Evolutionary conservation across 768 basidiomycete species (phyloP).

Genomic region (Chalciporus chontae): DNA sequence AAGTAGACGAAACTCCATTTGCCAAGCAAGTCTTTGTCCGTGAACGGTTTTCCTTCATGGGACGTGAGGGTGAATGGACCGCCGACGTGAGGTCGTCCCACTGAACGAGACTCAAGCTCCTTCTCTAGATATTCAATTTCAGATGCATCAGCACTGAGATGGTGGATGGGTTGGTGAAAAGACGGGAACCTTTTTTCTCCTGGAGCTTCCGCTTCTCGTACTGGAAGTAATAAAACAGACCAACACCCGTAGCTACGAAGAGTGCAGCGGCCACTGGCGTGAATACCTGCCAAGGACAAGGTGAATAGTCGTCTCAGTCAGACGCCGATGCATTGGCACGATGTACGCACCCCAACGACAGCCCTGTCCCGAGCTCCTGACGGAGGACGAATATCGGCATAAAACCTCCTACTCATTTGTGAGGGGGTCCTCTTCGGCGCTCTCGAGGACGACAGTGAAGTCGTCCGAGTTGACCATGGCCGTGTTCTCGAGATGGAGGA

Average conservation of each 20-base stretch:
- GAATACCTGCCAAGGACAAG: constrained; percentile 63
- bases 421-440: background rate
- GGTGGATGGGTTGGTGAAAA: background rate
- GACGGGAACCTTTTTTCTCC: constrained; percentile 66
- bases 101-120: constrained; percentile 66
- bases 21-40: constrained; percentile 79
- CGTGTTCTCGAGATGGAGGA: constrained; percentile 18
- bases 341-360: constrained; percentile 31
- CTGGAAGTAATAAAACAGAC: constrained; percentile 84
- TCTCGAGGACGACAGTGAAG: constrained; percentile 1
- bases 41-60: constrained; percentile 66
- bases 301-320: background rate
- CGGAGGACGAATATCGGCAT: constrained; percentile 18
- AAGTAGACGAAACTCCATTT: constrained; percentile 95
- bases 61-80: constrained; percentile 81
- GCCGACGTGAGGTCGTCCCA: constrained; percentile 86
- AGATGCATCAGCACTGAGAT: background rate
- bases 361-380: constrained; percentile 32
- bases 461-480: constrained; percentile 9
- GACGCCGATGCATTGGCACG: background rate
- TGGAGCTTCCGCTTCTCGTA: constrained; percentile 77
- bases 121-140: constrained; percentile 46
- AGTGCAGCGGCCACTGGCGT: constrained; percentile 80
- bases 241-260: constrained; percentile 80
- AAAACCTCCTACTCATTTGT: constrained; percentile 9